Evolutionary conservation across 495 filamentous ascomycete genomes (phyloP), one percentile per base, ranked within the genome.

Genomic region (Thozetella sp.): DNA sequence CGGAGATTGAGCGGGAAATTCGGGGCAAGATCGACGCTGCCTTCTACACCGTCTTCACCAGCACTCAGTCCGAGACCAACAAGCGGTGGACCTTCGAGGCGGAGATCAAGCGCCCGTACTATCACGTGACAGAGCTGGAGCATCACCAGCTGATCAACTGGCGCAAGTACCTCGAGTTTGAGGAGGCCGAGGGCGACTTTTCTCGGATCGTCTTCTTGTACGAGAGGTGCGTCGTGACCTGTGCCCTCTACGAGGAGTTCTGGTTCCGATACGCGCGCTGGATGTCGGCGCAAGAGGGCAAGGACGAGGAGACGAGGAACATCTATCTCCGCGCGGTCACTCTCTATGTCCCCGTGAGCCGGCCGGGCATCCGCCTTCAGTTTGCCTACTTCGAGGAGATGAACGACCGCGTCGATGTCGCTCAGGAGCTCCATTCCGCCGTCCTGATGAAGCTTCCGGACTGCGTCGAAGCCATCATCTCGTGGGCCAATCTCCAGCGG

Each of bases 241-340:
- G 90, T 63, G 95, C 95, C 40, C 88, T 95, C 66, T 97, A 98
- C 62, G 93, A 97, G 51, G 93, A 98, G 67, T 97, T 99, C 74
- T 99, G 95, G 95, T 83, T 96, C 57, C 88, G 95, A 1, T 99
- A 97, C 75, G 93, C 91, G n/a, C 83, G 96, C 17, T 99, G 95
- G 95, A 97, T 99, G 93, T 81, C 81, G 63, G 88, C 86, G 2
- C 92, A 97, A 66, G 65, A 83, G 0, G 85, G 80, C 51, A 97
- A 97, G 70, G 87, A 92, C 57, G 92, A 97, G 66, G 96, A 99
- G 68, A 90, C 95, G 2, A 88, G 96, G 23, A 92, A 90, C 70
- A 93, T 99, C 63, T 98, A 97, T 64, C 90, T 95, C 71, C 88
- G 93, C 55, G 96, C 93, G 12, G 86, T 87, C 61, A 91, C 82